Conservation (phyloP, 306 rosid species). For the Morella rubra region DNA sequence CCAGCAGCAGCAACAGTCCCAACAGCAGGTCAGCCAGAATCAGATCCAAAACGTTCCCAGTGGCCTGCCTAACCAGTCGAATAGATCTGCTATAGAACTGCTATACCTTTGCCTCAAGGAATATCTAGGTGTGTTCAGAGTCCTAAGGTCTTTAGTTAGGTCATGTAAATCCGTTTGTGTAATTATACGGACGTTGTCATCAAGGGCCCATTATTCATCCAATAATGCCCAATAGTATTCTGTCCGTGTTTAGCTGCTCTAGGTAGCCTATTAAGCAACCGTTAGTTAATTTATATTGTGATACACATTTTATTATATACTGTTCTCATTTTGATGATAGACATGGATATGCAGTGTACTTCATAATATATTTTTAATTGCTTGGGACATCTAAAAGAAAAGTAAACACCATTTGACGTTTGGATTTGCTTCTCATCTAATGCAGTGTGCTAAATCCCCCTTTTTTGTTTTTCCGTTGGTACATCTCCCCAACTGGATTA, state of each 20-base stretch:
- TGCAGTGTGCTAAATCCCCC: neutral
- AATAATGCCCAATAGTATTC: constrained; percentile 26
- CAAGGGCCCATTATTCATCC: constrained; percentile 29
- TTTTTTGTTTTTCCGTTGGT: neutral
- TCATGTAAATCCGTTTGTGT: constrained; percentile 42
- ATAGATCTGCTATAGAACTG: too few species aligned
- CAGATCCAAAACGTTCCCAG: constrained; percentile 58
- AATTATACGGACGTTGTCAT: constrained; percentile 38
- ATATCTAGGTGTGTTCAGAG: constrained; percentile 97
- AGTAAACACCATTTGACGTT: neutral
- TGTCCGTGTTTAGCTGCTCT: constrained; percentile 35
- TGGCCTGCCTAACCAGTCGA: constrained; percentile 76
- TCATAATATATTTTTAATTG: constrained; percentile 2
- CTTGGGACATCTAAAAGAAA: neutral
- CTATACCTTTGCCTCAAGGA: constrained; percentile 91
- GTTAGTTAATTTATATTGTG: constrained; percentile 26
- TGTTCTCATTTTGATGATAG: constrained; percentile 25
- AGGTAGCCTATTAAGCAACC: constrained; percentile 28
- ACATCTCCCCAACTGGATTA: neutral
- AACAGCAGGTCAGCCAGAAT: constrained; percentile 58
- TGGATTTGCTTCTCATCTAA: constrained; percentile 3
- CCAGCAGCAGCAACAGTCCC: constrained; percentile 80
- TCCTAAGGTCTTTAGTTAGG: constrained; percentile 63
- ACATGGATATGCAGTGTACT: constrained; percentile 11
- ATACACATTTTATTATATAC: constrained; percentile 32